Evolutionary conservation across 2,329 filamentous ascomycete species (phyloP), one percentile per base, ranked within the genome.

Genomic region (Alternaria ventricosa): DNA sequence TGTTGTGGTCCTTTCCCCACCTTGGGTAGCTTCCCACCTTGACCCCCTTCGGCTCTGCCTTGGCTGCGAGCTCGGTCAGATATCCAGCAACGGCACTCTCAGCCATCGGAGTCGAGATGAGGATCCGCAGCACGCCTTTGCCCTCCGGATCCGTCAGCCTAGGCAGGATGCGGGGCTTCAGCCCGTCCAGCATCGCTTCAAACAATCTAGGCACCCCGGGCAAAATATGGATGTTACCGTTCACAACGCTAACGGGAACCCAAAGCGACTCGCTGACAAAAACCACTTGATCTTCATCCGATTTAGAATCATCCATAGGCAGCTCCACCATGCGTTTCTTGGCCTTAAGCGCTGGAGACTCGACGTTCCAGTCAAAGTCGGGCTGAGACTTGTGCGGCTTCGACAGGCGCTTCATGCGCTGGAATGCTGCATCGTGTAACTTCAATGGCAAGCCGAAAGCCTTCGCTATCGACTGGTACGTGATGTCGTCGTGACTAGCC

Each of bases 21-120:
- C 93, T 86, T 36, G 96, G 96, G 81, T 99, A 98, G 80, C 93
- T 97, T 50, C 96, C 96, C 15, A 98, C 93, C 82, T 98, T 98
- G 74, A 98, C 87, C 4, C 93, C 94, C 74, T 87, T 89, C 1
- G 88, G 83, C 77, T 89, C 90, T 22, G 94, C 91, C 78, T 88
- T 88, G 27, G 84, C 86, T 5, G 94, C 92, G 66, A 98, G 83
- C 68, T 92, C 87, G 1, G 93, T 95, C 74, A 99, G 84, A 77
- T 92, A 97, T 18, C 85, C 87, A 12, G 96, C 95, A 30, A 97
- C 89, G 18, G 87, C 87, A 79, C 94, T 97, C 84, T 99, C 96
- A 1, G 92, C 85, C 80, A 97, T 79, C 27, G 95, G 94, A 27
- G 96, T 98, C 54, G 92, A 93, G 77, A 98, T 92, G 70, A 97